Evolutionary conservation across 2,329 filamentous ascomycete genomes (phyloP).

Genomic region (Ophiosphaerella herpotricha): DNA sequence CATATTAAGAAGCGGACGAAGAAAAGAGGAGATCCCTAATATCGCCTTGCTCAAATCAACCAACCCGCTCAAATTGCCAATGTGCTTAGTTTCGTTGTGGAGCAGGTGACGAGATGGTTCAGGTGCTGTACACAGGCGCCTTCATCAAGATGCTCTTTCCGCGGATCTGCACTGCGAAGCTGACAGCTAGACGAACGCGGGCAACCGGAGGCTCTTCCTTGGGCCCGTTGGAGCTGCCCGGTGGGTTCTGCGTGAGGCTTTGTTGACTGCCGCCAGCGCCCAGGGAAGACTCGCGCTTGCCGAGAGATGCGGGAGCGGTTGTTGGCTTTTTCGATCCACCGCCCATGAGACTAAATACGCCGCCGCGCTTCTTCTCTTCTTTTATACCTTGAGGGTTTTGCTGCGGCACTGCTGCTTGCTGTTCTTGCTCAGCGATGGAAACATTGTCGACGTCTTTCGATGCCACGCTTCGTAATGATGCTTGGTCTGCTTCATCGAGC

Average conservation of each 20-base stretch:
- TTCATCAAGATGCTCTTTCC: constrained; percentile 56
- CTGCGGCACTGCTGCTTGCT: constrained; percentile 33
- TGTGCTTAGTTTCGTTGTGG: constrained; percentile 2
- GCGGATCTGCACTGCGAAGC: constrained; percentile 54
- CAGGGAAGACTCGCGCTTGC: constrained; percentile 47
- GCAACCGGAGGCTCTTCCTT: constrained; percentile 49
- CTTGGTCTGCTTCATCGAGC: constrained; percentile 49
- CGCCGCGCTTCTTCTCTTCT: constrained; percentile 42
- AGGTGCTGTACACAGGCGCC: constrained; percentile 53
- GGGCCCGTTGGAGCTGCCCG: constrained; percentile 46
- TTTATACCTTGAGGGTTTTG: constrained; percentile 29
- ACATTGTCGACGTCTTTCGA: constrained; percentile 36
- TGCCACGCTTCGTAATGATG: constrained; percentile 40
- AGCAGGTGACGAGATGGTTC: constrained; percentile 4
- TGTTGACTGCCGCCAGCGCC: constrained; percentile 45
- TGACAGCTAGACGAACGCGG: constrained; percentile 54
- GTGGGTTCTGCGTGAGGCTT: constrained; percentile 40
- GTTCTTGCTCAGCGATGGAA: constrained; percentile 37
- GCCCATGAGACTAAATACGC: constrained; percentile 50
- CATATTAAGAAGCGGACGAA: constrained; percentile 14
- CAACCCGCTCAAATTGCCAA: constrained; percentile 21
- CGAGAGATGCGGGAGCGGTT: constrained; percentile 34
- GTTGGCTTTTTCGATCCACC: constrained; percentile 45
- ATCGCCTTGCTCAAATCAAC: not conserved
- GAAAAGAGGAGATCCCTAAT: not conserved